phyloP scores from a whole-genome alignment of 2,329 filamentous ascomycete species.

The Ceratocystis cacaofunesta region DNA sequence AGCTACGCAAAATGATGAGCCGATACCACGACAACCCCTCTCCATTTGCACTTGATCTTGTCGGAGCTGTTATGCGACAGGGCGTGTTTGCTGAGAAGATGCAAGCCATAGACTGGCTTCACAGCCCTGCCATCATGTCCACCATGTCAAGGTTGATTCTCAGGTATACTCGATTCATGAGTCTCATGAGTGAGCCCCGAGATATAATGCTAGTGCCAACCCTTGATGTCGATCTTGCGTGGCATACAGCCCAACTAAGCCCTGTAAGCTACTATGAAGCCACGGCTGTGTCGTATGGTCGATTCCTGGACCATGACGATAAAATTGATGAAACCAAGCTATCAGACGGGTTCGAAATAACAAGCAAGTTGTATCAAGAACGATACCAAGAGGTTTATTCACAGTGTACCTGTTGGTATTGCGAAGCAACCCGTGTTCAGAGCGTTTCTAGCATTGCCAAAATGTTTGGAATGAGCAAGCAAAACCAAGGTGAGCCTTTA shows the following conservation, averaged over 20 bases:
- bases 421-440: conserved; percentile 39
- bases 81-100: conserved; percentile 57
- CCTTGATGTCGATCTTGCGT: conserved; percentile 58
- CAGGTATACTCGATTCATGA: conserved; percentile 52
- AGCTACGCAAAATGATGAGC: conserved; percentile 50
- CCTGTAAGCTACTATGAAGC: conserved; percentile 48
- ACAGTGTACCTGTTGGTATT: conserved; percentile 74
- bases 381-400: conserved; percentile 52
- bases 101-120: conserved; percentile 60
- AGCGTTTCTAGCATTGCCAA: conserved; percentile 29
- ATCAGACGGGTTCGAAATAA: conserved; percentile 54
- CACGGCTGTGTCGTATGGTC: conserved; percentile 32
- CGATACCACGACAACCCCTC: conserved; percentile 56
- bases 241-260: conserved; percentile 67
- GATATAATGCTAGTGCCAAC: conserved; percentile 48
- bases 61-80: conserved; percentile 51
- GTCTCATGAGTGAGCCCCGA: conserved; percentile 38
- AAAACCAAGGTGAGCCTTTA: conserved; percentile 28
- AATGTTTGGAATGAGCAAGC: conserved; percentile 31
- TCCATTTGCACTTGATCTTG: conserved; percentile 49
- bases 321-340: conserved; percentile 59
- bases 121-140: conserved; percentile 46
- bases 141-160: conserved; percentile 50
- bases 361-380: conserved; percentile 53
- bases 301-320: conserved; percentile 70